Conservation (phyloP, 1,139 yeast species). For the Protomyces lactucae-debilis region DNA sequence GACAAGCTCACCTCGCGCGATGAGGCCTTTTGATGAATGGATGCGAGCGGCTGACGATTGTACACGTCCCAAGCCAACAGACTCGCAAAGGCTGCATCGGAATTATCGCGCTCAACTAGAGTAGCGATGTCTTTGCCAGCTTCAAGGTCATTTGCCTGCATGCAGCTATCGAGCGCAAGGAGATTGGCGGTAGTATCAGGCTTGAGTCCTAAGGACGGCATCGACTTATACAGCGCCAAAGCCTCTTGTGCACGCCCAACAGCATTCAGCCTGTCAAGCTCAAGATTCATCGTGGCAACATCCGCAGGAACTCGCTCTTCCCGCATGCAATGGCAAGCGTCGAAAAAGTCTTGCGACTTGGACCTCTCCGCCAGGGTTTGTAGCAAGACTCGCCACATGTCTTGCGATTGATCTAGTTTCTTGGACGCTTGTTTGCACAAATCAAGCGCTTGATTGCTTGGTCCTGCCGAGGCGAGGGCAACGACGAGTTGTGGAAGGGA, state of each 20-base stretch:
- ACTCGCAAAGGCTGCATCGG: conserved; percentile 2
- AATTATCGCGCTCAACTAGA: background rate
- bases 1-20: background rate
- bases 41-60: background rate
- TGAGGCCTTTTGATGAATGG: background rate
- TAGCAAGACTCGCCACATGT: conserved; percentile 11
- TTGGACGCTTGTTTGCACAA: background rate
- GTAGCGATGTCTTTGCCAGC: background rate
- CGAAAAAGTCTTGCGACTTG: conserved; percentile 3
- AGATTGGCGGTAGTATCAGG: conserved; percentile 1
- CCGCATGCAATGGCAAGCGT: conserved; percentile 9
- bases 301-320: conserved; percentile 1
- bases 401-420: background rate
- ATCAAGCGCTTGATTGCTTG: background rate
- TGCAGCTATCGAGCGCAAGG: conserved; percentile 6
- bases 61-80: conserved; percentile 16
- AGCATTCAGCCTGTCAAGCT: conserved; percentile 3
- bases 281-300: conserved; percentile 4
- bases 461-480: background rate
- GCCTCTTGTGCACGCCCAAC: conserved; percentile 1
- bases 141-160: background rate
- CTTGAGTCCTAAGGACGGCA: conserved; percentile 1
- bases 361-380: conserved; percentile 2
- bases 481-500: background rate
- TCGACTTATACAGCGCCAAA: background rate